Percentiles rank a stretch among this genome's conserved stretches.
Conservation (phyloP, 2,329 filamentous ascomycete genomes). For the Saccharata proteae region DNA sequence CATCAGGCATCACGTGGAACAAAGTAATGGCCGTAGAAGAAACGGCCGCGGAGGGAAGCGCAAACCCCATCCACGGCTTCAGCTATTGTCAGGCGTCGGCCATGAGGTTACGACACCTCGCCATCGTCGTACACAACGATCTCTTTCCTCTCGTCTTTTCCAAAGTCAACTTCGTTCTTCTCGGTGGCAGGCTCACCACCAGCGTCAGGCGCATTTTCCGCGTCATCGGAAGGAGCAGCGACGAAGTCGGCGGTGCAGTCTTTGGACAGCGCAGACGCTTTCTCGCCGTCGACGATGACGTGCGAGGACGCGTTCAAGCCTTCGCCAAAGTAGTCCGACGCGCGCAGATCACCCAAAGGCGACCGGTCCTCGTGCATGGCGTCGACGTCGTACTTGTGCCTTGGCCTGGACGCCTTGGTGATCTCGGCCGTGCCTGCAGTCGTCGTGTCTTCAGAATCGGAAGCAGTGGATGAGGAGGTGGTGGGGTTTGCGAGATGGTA, state of each 20-base stretch:
- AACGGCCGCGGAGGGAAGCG: too few species aligned
- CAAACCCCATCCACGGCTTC: too few species aligned
- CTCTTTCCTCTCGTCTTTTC: too few species aligned
- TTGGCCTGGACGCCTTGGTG: constrained; percentile 18
- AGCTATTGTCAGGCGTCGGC: too few species aligned
- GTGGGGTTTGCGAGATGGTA: constrained; percentile 13
- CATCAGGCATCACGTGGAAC: too few species aligned
- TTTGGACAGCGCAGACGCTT: constrained; percentile 22
- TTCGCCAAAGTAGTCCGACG: constrained; percentile 27
- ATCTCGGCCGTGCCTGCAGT: constrained; percentile 11
- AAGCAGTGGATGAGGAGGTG: constrained; percentile 5
- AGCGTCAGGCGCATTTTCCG: too few species aligned
- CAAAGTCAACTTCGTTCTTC: too few species aligned
- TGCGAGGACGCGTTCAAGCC: constrained; percentile 22
- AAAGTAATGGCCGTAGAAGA: too few species aligned
- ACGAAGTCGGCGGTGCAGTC: constrained; percentile 17
- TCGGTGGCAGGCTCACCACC: too few species aligned
- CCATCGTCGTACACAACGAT: too few species aligned
- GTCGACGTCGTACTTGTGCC: constrained; percentile 19
- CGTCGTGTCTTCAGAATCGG: constrained; percentile 12
- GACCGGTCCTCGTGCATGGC: constrained; percentile 29
- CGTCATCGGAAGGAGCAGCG: too few species aligned
- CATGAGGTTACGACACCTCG: too few species aligned
- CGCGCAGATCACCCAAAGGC: constrained; percentile 23
- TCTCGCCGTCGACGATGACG: constrained; percentile 24